Evolutionary conservation across 768 basidiomycete species (phyloP).

Genomic region (Tricholoma matsutake): DNA sequence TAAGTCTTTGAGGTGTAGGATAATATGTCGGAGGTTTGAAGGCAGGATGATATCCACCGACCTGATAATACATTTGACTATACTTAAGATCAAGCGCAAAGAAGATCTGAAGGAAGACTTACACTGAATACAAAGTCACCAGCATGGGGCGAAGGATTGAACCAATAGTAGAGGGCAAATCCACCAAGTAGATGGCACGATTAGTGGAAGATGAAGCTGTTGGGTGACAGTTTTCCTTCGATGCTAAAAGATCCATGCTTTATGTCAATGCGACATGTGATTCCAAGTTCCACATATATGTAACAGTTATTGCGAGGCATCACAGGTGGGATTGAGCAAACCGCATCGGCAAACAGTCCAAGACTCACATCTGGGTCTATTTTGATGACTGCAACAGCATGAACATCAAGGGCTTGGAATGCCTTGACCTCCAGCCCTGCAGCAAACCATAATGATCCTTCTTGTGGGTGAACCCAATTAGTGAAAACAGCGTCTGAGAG

Average conservation of each 20-base stretch:
- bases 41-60: constrained; percentile 5
- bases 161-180: constrained; percentile 5
- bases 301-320: not conserved
- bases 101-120: not conserved
- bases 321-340: not conserved
- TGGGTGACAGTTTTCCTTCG: not conserved
- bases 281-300: constrained; percentile 3
- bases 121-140: constrained; percentile 3
- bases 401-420: constrained; percentile 1
- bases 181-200: constrained; percentile 3
- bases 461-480: not conserved
- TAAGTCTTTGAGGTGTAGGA: not conserved
- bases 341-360: constrained; percentile 1
- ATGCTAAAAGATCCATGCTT: not conserved
- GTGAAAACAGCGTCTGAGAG: not conserved
- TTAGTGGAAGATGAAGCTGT: not conserved
- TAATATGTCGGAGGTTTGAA: constrained; percentile 3
- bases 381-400: constrained; percentile 1
- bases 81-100: not conserved
- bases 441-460: constrained; percentile 2
- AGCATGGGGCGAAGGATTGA: not conserved
- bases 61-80: not conserved
- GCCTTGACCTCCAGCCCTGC: constrained; percentile 1
- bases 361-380: constrained; percentile 1
- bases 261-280: not conserved